Evolutionary conservation across 352 stramenopile species (phyloP), one percentile per base, ranked within the genome.

Genomic region (Globisporangium emineosum): DNA sequence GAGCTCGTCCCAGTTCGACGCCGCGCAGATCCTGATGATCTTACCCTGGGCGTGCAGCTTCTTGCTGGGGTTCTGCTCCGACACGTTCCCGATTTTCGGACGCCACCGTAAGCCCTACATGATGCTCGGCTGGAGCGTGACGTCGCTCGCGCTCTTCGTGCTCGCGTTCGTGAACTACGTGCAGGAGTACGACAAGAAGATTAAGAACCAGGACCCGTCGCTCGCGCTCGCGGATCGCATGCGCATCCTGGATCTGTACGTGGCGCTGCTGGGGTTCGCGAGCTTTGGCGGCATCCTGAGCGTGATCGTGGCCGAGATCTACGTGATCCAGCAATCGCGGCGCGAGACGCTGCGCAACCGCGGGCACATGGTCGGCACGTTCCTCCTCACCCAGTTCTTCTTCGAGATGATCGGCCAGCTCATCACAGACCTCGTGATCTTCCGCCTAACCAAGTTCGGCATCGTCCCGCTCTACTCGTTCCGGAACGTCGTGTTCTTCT

Each of bases 321-420:
- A 90, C 60, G 68, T 88, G 2, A 67, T 91, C 25, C 72, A 74
- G 3, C 79, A 85, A 66, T 86, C 76, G n/a, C 79, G 81, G 33
- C 75, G 76, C 7, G 79, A 89, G 49, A 43, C 59, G 0, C 27
- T 81, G 2, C 42, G 40, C n/a, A 30, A 67, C 8, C 69, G 78
- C 13, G 79, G 79, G 3, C 51, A 62, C 7, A 68, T 80, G 6
- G 47, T 86, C 6, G 81, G 75, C 17, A 86, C 71, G 37, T 67
- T 86, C 15, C 59, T 88, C 8, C 35, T 89, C 47, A 77, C 78
- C 17, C 79, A 89, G 60, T 87, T 79, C 25, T 30, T 72, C 3
- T 80, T 61, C 17, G 75, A 89, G 49, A 63, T 75, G n/a, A n/a
- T 71, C 19, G 79, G 82, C 10, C 77, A 88, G 30, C 50, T 78